Percentiles rank a stretch among this genome's conserved stretches.
Conservation (phyloP, 1,139 yeast species). For the Kurtzmaniella quercitrusa region DNA sequence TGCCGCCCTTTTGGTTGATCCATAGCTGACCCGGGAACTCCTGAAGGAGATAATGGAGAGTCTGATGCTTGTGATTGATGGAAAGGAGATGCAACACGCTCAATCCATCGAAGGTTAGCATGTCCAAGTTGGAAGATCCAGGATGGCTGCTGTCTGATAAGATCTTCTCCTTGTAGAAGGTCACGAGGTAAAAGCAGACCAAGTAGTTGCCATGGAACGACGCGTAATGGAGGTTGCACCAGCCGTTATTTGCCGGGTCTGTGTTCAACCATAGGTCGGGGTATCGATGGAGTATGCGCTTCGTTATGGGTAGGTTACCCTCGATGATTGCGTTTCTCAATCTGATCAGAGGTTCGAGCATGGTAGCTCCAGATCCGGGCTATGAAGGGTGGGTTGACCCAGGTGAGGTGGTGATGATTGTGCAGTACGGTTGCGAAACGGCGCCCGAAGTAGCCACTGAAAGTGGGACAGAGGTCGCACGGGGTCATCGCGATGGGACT, state of each 20-base stretch:
- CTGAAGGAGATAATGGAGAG: constrained; percentile 75
- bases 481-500: too few species aligned
- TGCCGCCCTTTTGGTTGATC: constrained; percentile 47
- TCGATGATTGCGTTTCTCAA: constrained; percentile 70
- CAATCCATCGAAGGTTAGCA: constrained; percentile 58
- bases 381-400: neutral
- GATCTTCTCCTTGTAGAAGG: constrained; percentile 20
- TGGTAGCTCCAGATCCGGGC: constrained; percentile 10
- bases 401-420: neutral
- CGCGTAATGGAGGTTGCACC: constrained; percentile 89
- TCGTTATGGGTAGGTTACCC: constrained; percentile 71
- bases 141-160: constrained; percentile 9
- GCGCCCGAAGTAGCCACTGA: too few species aligned
- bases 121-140: constrained; percentile 18
- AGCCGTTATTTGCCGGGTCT: constrained; percentile 66
- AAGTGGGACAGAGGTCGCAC: too few species aligned
- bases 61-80: constrained; percentile 62
- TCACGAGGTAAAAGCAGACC: constrained; percentile 58
- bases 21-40: constrained; percentile 72
- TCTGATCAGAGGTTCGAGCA: constrained; percentile 64
- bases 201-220: constrained; percentile 76
- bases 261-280: constrained; percentile 76
- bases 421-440: neutral
- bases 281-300: constrained; percentile 63
- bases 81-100: constrained; percentile 79